Evolutionary conservation across 2,329 filamentous ascomycete species (phyloP), one percentile per base, ranked within the genome.

Genomic region (Stachybotrys echinatus): DNA sequence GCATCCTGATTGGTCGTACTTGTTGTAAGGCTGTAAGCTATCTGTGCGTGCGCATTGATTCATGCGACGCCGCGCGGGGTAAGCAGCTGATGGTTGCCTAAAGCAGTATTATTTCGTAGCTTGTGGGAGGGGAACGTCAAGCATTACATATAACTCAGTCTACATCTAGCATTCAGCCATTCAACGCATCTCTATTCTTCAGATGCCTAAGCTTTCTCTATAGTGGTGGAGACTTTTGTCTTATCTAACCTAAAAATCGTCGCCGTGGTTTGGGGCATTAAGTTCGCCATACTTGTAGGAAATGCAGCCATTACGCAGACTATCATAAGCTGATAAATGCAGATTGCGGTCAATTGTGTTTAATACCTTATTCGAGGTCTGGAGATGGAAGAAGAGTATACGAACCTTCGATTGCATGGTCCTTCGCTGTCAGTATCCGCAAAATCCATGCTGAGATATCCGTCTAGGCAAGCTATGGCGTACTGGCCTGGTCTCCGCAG

Each of bases 251-350:
- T 64, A 1, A 55, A 60, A 20, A 65, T 71, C 21, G 65, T 72
- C 6, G 68, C 67, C 4, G 55, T 74, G 2, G 61, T 75, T 18
- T 75, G 71, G 73, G 72, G 66, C 40, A 57, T 74, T 3, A 70
- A 69, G 51, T 52, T 75, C 17, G 66, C 72, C 14, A 60, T 75
- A 42, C 58, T 66, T 47, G 65, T 68, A n/a, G 17, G 38, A 8
- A 6, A 40, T 20, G 8, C 10, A 8, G 8, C 19, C 18, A 40
- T 40, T 18, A 18, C 3, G 38, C 38, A 40, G 8, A 40, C 5
- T 12, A 18, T 8, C 38, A 5, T 40, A n/a, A 40, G n/a, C 38
- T 40, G n/a, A 40, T 18, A 3, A 18, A 10, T 20, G 38, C 38
- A 40, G 38, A 18, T 40, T 17, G 53, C 62, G 1, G 53, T 62